Base-by-base conservation (phyloP, 495 filamentous ascomycete genomes). In the Lineolata rhizophorae region DNA sequence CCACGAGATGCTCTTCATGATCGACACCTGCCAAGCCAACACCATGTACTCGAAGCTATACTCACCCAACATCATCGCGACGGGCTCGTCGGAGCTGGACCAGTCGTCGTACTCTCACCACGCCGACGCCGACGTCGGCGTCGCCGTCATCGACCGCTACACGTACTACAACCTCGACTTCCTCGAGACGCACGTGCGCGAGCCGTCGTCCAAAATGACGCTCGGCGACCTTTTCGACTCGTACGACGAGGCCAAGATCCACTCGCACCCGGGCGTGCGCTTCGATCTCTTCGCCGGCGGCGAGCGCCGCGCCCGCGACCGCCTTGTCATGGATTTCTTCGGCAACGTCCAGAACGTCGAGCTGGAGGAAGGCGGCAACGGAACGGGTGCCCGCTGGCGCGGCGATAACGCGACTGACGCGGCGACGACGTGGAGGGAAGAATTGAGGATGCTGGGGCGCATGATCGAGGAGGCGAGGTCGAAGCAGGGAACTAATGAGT, bases 91-190 rank as follows among this genome's bases (percentile, higher is more conserved):
- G 21, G 82, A 84, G 52, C 73, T 92, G 32, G 83, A 95, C 48
- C 76, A 97, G 53, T 87, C 77, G 5, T 83, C 75, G 0, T 95
- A 95, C 48, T 87, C 78, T 2, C 87, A 97, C 53, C 87, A 97
- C 51, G 90, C 85, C 21, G 87, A 97, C 55, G 87, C 85, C 51
- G 87, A 97, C 47, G 78, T 97, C 20, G 87, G 87, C 13, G 90
- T 97, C 6, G 87, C 87, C 13, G 87, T 97, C 31, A 97, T 97
- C 42, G 87, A 97, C 52, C 74, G 87, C 9, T 97, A 87, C 61
- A 97, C 87, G 4, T 97, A 97, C 54, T 95, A 92, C 52, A 92
- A 91, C 45, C 76, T 97, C 30, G 87, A 95, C 43, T 95, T 94
- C 51, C 65, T 97, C 11, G 87, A 97, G 50, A 78, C 70, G 1